These are phyloP conservation scores for Exophiala xenobiotica DNA, from an alignment of 2,329 filamentous ascomycete species.

Conservation along the genomic window DNA sequence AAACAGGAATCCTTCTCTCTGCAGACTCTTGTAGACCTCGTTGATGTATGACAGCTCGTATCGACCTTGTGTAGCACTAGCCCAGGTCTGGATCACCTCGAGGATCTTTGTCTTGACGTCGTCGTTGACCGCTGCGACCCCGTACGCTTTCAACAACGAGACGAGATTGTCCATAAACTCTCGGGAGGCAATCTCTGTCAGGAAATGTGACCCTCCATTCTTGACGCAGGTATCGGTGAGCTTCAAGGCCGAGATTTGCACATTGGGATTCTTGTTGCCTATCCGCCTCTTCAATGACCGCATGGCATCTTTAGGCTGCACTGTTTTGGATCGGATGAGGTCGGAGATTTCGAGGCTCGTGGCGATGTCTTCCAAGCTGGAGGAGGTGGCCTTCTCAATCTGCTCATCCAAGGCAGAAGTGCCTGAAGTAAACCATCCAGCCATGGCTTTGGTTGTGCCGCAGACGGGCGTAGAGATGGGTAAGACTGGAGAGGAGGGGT, in stretches of 20 bases:
- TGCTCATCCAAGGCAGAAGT: slow-evolving; percentile 94
- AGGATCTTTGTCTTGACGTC: slow-evolving; percentile 89
- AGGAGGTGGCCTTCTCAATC: slow-evolving; percentile 90
- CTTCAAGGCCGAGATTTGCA: slow-evolving; percentile 90
- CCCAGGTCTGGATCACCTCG: slow-evolving; percentile 91
- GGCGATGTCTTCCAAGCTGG: slow-evolving; percentile 94
- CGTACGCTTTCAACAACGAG: slow-evolving; percentile 80
- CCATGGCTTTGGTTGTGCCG: slow-evolving; percentile 61
- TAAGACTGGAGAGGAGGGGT: neutral
- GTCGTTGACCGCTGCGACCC: slow-evolving; percentile 70
- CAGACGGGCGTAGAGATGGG: neutral
- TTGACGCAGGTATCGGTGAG: slow-evolving; percentile 98
- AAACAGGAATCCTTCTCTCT: slow-evolving; percentile 83
- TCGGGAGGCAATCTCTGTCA: slow-evolving; percentile 89
- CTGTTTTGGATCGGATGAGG: slow-evolving; percentile 93
- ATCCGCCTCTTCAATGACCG: slow-evolving; percentile 90
- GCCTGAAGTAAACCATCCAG: slow-evolving; percentile 91
- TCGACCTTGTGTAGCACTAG: slow-evolving; percentile 80
- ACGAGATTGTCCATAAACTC: slow-evolving; percentile 98
- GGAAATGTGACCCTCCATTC: slow-evolving; percentile 94
- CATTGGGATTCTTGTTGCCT: slow-evolving; percentile 96
- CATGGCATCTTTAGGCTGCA: slow-evolving; percentile 98
- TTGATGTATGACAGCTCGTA: slow-evolving; percentile 81
- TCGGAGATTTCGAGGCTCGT: slow-evolving; percentile 98
- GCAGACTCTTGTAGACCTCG: slow-evolving; percentile 79